Evolutionary conservation across 306 rosid species (phyloP), one percentile per base, ranked within the genome.

Genomic region (Quercus dentata): DNA sequence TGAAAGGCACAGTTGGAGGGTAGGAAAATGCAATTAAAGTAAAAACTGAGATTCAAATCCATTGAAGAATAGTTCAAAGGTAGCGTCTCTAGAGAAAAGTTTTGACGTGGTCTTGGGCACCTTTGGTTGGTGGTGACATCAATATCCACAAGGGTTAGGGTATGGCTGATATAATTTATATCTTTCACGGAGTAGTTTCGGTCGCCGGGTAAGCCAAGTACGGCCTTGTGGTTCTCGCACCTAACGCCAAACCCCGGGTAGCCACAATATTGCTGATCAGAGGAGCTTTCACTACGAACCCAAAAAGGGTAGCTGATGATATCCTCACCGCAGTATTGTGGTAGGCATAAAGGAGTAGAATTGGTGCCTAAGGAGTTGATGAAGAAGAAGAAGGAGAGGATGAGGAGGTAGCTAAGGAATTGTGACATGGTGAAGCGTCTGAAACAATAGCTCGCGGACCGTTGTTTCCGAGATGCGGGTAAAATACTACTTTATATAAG

Each of bases 241-340:
- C 0, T 74, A 46, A 83, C 71, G 2, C 80, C 85, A 55, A 86
- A 86, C 1, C 55, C 78, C 2, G 52, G 67, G 38, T 86, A 86
- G n/a, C 87, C 90, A 0, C 54, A 56, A 56, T 56, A 19, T 5
- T 1, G 21, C 7, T 6, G 10, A 56, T 56, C 61, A 8, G 12
- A 56, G 61, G 61, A 0, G 59, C 0, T 5, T 19, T 56, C 10
- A 18, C 5, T n/a, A 2, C 0, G 3, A 6, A 6, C 0, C 61
- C 61, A 19, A 56, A 56, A 56, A n/a, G 61, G 61, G 23, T 19
- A 56, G 0, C 0, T 0, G 61, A 56, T 19, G 0, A 0, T 4
- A 19, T 2, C 12, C 12, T 19, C 0, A 7, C 61, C 12, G 1
- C 61, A 56, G 3, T 0, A 0, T 1, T 0, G 0, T 20, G 1